A percentile compares a stretch with the other conserved stretches of the same genome.
phyloP scores from a whole-genome alignment of 495 filamentous ascomycete species.

The Aspergillus heteromorphus region DNA sequence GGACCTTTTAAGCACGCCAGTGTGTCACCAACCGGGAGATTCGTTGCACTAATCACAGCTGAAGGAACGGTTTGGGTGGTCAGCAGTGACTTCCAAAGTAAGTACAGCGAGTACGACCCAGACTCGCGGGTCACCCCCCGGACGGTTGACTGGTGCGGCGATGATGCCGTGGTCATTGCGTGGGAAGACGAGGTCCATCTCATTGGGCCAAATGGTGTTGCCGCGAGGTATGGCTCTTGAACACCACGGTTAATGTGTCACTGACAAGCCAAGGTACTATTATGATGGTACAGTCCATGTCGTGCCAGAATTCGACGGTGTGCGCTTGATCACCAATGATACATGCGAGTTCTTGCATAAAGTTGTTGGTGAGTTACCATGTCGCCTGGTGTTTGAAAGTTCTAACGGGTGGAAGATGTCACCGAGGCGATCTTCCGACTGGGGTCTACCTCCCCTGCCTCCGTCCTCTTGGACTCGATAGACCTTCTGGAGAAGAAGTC shows the following conservation, averaged over 20 bases:
- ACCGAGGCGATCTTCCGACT: conserved; percentile 85
- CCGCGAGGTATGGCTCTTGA: conserved; percentile 50
- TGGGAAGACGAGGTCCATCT: conserved; percentile 99
- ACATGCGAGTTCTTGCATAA: conserved; percentile 94
- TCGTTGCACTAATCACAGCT: conserved; percentile 77
- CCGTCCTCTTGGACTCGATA: conserved; percentile 86
- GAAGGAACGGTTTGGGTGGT: conserved; percentile 90
- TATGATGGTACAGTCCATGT: conserved; percentile 91
- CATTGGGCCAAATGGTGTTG: conserved; percentile 74
- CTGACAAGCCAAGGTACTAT: conserved; percentile 55
- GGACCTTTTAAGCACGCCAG: conserved; percentile 88
- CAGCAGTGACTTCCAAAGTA: conserved; percentile 86
- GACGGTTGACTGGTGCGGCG: conserved; percentile 92
- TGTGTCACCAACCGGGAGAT: conserved; percentile 86
- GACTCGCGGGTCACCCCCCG: conserved; percentile 78
- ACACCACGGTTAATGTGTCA: background rate
- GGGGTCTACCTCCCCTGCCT: conserved; percentile 80
- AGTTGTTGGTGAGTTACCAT: conserved; percentile 54
- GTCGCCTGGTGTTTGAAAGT: background rate
- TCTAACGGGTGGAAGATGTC: conserved; percentile 46
- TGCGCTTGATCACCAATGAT: conserved; percentile 82
- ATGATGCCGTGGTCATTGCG: conserved; percentile 86
- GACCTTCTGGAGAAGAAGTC: conserved; percentile 89
- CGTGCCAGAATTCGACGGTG: conserved; percentile 81
- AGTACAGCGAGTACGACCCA: conserved; percentile 87